Conservation (phyloP, 1,284 basidiomycete genomes). For the Moesziomyces globuligerus region DNA sequence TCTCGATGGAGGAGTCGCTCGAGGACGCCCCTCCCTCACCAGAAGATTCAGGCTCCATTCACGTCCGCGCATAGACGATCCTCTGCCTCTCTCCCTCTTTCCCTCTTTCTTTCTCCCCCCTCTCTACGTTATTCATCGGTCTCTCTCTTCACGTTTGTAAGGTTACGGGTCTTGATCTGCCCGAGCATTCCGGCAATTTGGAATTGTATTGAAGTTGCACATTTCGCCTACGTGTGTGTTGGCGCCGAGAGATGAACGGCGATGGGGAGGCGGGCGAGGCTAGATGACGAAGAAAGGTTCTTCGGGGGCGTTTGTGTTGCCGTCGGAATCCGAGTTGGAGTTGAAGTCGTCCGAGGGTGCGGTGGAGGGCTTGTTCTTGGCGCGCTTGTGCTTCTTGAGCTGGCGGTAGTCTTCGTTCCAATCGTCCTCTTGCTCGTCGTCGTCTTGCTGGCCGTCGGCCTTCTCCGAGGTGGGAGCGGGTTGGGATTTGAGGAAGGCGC, state of each 20-base stretch:
- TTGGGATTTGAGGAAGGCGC: constrained; percentile 38
- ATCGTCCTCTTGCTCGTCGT: constrained; percentile 51
- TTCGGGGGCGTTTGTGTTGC: constrained; percentile 1
- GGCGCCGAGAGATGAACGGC: neutral
- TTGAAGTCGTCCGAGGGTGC: constrained; percentile 2
- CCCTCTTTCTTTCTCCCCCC: neutral
- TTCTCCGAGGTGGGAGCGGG: neutral
- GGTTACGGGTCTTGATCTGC: neutral
- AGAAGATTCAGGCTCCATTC: constrained; percentile 8
- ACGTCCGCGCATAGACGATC: constrained; percentile 8
- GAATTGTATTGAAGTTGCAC: neutral
- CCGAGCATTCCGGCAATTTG: neutral
- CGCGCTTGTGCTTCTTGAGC: constrained; percentile 45
- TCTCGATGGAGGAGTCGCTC: constrained; percentile 25
- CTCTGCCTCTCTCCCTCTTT: too few species aligned
- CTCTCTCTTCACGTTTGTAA: neutral
- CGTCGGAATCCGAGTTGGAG: neutral
- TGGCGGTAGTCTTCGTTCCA: constrained; percentile 57
- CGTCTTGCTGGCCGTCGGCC: neutral
- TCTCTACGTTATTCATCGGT: neutral
- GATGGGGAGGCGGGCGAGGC: neutral
- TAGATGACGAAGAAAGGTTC: constrained; percentile 43
- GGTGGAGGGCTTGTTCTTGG: constrained; percentile 13
- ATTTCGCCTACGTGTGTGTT: neutral
- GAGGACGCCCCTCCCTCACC: constrained; percentile 5